Conservation (phyloP, 805 yeast genomes). For the Hanseniaspora vineae region DNA sequence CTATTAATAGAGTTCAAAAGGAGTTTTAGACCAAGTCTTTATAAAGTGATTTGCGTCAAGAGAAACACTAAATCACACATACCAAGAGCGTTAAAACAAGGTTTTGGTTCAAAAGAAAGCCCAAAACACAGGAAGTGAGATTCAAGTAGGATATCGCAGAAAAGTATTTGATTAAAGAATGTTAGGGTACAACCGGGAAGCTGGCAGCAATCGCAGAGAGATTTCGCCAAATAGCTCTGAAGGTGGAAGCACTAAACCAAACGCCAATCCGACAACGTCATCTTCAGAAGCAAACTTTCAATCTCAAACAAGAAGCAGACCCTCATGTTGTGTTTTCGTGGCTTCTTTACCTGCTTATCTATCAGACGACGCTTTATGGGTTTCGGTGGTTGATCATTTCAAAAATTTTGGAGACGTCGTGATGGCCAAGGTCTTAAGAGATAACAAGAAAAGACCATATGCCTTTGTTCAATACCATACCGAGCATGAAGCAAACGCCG, state of each 20-base stretch:
- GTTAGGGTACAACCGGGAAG: too few species aligned
- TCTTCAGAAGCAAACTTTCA: background rate
- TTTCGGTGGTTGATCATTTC: constrained; percentile 58
- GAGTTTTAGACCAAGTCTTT: too few species aligned
- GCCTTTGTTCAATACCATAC: constrained; percentile 80
- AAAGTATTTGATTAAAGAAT: too few species aligned
- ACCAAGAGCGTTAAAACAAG: too few species aligned
- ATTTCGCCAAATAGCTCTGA: background rate
- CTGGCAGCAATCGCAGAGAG: too few species aligned
- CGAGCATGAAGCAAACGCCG: constrained; percentile 56
- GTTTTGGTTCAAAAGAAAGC: too few species aligned
- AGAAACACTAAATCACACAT: too few species aligned
- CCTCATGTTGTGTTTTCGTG: constrained; percentile 80
- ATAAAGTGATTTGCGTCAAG: too few species aligned
- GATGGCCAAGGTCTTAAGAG: constrained; percentile 72
- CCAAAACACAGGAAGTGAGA: too few species aligned
- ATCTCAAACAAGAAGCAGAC: constrained; percentile 38
- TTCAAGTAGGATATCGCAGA: too few species aligned
- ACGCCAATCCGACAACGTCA: background rate
- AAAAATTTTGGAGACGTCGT: constrained; percentile 56
- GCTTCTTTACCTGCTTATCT: constrained; percentile 60
- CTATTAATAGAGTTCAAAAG: too few species aligned
- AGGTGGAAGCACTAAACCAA: background rate
- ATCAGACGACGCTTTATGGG: constrained; percentile 59
- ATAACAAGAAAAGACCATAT: constrained; percentile 72